A percentile compares a stretch with the other conserved stretches of the same genome.
Conservation (phyloP, 1,284 basidiomycete genomes). For the Melampsora larici-populina region DNA sequence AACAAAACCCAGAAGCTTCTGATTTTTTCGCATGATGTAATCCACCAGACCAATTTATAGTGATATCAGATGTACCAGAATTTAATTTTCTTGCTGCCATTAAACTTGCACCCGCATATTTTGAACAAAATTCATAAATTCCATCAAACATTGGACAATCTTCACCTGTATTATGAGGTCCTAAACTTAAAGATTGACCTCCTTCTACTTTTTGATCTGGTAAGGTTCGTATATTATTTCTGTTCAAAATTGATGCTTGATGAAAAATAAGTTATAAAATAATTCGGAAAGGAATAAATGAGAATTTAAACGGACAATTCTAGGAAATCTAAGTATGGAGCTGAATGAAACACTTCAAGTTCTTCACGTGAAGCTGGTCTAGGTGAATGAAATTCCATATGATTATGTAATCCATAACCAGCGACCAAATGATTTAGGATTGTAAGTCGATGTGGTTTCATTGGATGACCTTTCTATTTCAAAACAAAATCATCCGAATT, state of each 20-base stretch:
- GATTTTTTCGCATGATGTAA: slow-evolving; percentile 93
- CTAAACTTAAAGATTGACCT: slow-evolving; percentile 5
- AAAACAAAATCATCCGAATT: slow-evolving; percentile 47
- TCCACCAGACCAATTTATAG: slow-evolving; percentile 95
- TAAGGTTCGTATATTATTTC: slow-evolving; percentile 55
- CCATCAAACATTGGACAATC: slow-evolving; percentile 91
- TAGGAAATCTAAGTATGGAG: slow-evolving; percentile 90
- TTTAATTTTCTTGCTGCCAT: slow-evolving; percentile 82
- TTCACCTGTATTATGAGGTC: slow-evolving; percentile 71
- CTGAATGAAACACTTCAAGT: slow-evolving; percentile 83
- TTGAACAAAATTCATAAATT: slow-evolving; percentile 84
- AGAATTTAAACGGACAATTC: slow-evolving; percentile 63
- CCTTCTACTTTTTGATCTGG: slow-evolving; percentile 6
- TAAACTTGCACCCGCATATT: slow-evolving; percentile 86
- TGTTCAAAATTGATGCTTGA: slow-evolving; percentile 61
- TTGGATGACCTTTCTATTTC: slow-evolving; percentile 84
- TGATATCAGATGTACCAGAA: slow-evolving; percentile 85
- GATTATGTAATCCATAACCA: slow-evolving; percentile 92
- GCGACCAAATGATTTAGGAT: slow-evolving; percentile 92
- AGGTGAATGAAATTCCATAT: slow-evolving; percentile 90
- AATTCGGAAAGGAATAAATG: neutral
- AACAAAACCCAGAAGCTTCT: slow-evolving; percentile 94
- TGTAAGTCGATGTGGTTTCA: slow-evolving; percentile 94
- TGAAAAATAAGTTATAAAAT: slow-evolving; percentile 59
- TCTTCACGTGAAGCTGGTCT: slow-evolving; percentile 83